Evolutionary conservation across 306 rosid genomes (phyloP), one percentile per base, ranked within the genome.

Genomic region (Lotus japonicus): DNA sequence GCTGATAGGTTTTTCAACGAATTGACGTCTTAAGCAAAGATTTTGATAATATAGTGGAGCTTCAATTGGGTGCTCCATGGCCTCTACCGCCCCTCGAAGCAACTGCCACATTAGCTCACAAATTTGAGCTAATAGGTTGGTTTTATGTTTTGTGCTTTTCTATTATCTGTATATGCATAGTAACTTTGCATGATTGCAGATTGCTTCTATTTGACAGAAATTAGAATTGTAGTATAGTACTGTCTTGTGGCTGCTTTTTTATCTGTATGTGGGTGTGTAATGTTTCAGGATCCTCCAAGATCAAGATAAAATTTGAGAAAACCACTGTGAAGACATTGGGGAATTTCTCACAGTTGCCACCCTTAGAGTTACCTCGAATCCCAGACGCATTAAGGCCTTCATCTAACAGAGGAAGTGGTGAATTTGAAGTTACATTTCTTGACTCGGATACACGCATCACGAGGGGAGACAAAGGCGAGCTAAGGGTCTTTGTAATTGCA

Each of bases 81-180:
- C 98, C 98, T 8, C 70, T 94, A 4, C 90, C 87, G 3, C 95
- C 90, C 3, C 42, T 79, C 1, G 89, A 94, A 71, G 81, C 75
- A 64, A 88, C 97, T 14, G 96, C 97, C 73, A 90, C 97, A 1
- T 79, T 94, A 77, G 97, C 97, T 74, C 97, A 94, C 86, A 90
- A 94, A 87, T 94, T 94, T 77, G 99, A 94, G 75, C 72, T 90
- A 76, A 74, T 66, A 76, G 97, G 97, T 94, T 64, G 19, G 92
- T 79, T 68, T 58, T 73, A 28, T 43, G 66, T 18, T 19, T 19
- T 15, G 2, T 56, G 55, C 15, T 49, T 58, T 5, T 44, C 3
- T 52, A 41, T 50, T 23, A 36, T 56, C 42, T 46, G 16, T 39
- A 38, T 21, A 54, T 14, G 12, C 61, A 15, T 54, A 0, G 16